A percentile compares a stretch with the other conserved stretches of the same genome.
Conservation (phyloP, 2,329 filamentous ascomycete genomes). For the Aureobasidium subglaciale region DNA sequence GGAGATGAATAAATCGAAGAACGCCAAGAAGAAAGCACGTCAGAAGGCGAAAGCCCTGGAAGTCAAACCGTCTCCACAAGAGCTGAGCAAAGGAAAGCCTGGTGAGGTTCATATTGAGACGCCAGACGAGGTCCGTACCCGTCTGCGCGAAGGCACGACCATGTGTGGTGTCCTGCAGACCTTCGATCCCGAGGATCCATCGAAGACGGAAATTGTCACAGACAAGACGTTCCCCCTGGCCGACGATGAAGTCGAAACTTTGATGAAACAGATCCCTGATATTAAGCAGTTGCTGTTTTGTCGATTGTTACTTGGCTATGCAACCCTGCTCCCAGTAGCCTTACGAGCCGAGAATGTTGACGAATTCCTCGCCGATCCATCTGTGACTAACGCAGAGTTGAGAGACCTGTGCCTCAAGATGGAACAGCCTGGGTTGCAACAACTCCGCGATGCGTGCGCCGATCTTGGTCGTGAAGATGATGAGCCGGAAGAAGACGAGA, state of each 20-base stretch:
- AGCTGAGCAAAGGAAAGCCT: neutral
- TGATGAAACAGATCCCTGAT: constrained; percentile 39
- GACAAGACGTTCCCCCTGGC: constrained; percentile 13
- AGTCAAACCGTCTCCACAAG: neutral
- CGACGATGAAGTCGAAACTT: neutral
- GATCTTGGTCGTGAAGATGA: constrained; percentile 39
- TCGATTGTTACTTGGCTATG: constrained; percentile 40
- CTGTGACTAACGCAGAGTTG: constrained; percentile 38
- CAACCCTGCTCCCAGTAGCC: constrained; percentile 39
- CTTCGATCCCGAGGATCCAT: constrained; percentile 4
- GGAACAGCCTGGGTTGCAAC: constrained; percentile 42
- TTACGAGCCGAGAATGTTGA: constrained; percentile 39
- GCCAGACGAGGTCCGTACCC: constrained; percentile 8
- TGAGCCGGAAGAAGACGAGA: constrained; percentile 27
- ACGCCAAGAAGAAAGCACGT: constrained; percentile 8
- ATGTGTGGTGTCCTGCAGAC: constrained; percentile 1
- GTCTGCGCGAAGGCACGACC: constrained; percentile 1
- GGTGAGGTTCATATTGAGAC: constrained; percentile 11
- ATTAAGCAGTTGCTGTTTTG: constrained; percentile 46
- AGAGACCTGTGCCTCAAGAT: constrained; percentile 43
- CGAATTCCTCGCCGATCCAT: constrained; percentile 37
- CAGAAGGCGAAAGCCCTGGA: constrained; percentile 7
- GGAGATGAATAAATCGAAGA: constrained; percentile 3
- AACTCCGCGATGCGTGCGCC: constrained; percentile 45
- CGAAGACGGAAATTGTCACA: neutral